phyloP scores from a whole-genome alignment of 1,284 basidiomycete genomes.

The Psilocybe mexicana region DNA sequence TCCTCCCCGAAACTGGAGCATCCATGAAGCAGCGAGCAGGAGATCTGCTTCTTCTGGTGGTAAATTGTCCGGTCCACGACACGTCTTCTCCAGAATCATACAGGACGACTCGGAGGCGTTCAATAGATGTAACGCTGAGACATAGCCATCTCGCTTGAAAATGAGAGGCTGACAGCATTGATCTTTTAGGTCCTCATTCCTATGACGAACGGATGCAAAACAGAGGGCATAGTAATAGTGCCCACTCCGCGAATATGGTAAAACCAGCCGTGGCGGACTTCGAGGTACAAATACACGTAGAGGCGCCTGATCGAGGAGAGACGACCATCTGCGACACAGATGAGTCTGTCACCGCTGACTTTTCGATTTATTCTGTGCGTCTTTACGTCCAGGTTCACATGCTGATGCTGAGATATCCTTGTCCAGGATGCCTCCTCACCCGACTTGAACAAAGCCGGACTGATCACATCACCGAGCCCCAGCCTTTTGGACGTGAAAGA shows the following conservation, averaged over 20 bases:
- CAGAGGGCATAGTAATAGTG: neutral
- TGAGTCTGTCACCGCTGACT: slow-evolving; percentile 9
- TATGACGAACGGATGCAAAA: neutral
- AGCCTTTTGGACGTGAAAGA: slow-evolving; percentile 3
- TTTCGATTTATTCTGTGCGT: slow-evolving; percentile 15
- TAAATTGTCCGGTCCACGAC: neutral
- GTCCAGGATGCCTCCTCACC: slow-evolving; percentile 13
- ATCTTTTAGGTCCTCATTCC: neutral
- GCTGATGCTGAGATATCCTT: neutral
- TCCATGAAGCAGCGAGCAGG: neutral
- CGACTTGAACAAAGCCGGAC: slow-evolving; percentile 13
- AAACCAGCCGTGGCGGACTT: neutral
- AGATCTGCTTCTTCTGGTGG: neutral
- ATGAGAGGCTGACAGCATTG: neutral
- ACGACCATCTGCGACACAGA: neutral
- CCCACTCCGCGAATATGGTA: neutral
- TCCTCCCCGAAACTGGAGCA: slow-evolving; percentile 16
- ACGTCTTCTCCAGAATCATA: too few relatives aligned
- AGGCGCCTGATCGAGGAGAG: neutral
- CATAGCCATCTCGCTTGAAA: neutral
- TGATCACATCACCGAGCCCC: slow-evolving; percentile 14
- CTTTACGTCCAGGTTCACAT: neutral
- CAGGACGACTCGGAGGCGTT: too few relatives aligned
- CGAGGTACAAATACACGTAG: neutral
- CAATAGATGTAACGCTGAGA: too few relatives aligned